Conservation (phyloP, 1,284 basidiomycete genomes). For the Cutaneotrichosporon dermatis region DNA sequence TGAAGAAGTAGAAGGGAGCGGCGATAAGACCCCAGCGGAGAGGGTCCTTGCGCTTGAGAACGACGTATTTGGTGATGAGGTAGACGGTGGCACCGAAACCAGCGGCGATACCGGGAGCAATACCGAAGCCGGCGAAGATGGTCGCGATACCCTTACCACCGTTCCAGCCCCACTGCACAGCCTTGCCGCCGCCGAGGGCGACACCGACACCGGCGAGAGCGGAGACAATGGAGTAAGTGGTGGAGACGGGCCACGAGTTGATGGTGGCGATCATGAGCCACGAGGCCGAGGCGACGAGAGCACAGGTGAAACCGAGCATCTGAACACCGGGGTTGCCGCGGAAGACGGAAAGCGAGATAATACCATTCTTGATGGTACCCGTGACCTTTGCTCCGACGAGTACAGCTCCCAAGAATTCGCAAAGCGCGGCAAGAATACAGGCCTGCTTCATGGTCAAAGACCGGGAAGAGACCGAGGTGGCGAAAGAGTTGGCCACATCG, state of each 20-base stretch:
- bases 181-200: conserved; percentile 47
- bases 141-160: conserved; percentile 50
- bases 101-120: conserved; percentile 48
- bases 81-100: conserved; percentile 51
- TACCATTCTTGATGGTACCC: conserved; percentile 53
- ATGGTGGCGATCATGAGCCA: conserved; percentile 51
- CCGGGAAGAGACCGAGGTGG: conserved; percentile 52
- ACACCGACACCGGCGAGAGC: conserved; percentile 53
- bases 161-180: conserved; percentile 55
- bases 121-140: conserved; percentile 49
- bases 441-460: conserved; percentile 52
- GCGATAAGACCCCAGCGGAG: conserved; percentile 38
- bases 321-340: conserved; percentile 50
- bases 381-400: conserved; percentile 50
- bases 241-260: conserved; percentile 50
- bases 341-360: conserved; percentile 47
- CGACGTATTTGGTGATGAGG: conserved; percentile 49
- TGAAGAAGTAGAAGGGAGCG: conserved; percentile 51
- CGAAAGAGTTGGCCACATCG: conserved; percentile 50
- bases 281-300: conserved; percentile 44
- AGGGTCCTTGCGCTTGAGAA: conserved; percentile 48
- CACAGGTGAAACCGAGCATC: conserved; percentile 51
- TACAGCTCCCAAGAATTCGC: conserved; percentile 51
- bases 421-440: conserved; percentile 46
- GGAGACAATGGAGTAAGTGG: conserved; percentile 51